Evolutionary conservation across 2,329 filamentous ascomycete genomes (phyloP), one percentile per base, ranked within the genome.

Genomic region (Colletotrichum noveboracense): DNA sequence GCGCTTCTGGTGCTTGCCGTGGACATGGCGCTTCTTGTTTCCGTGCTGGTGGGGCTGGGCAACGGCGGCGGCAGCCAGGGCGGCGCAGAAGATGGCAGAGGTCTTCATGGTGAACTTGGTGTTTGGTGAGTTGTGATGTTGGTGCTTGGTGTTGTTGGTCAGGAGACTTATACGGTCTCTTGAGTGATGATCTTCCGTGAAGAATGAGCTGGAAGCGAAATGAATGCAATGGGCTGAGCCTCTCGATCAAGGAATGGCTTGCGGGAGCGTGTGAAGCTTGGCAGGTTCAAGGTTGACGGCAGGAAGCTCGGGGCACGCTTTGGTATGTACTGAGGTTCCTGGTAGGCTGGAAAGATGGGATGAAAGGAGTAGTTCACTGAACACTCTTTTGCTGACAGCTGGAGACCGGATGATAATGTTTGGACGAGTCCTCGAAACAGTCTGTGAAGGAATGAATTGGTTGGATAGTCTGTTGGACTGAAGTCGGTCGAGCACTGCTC

Each of bases 11-110:
- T 78, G 76, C 72, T 82, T 80, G 66, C 77, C 80, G 76, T 86
- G 85, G 74, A 84, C 84, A 75, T 83, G 85, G 78, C 80, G 80
- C 66, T 82, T 81, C 64, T 77, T 78, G 76, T 82, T 82, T 71
- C 78, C 78, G 78, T 85, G 84, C 78, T 81, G 84, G 77, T 86
- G 87, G 74, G 90, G 90, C 82, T 91, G 88, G 78, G 90, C 90
- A 74, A 87, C 81, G 78, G 86, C 88, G 70, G 84, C 78, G 55
- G 87, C 84, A 78, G 87, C 87, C 81, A 89, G 79, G 69, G 86
- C 79, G 79, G 85, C 85, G 83, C 85, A 80, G 79, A 85, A 79
- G 75, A 88, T 72, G 32, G 83, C 81, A 64, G 82, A 64, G 32
- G 83, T 84, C 85, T 88, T 89, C 88, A 89, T 89, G 34, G 71